Conservation (phyloP, 192 early-diverging fungal genomes). For the Entomortierella beljakovae region DNA sequence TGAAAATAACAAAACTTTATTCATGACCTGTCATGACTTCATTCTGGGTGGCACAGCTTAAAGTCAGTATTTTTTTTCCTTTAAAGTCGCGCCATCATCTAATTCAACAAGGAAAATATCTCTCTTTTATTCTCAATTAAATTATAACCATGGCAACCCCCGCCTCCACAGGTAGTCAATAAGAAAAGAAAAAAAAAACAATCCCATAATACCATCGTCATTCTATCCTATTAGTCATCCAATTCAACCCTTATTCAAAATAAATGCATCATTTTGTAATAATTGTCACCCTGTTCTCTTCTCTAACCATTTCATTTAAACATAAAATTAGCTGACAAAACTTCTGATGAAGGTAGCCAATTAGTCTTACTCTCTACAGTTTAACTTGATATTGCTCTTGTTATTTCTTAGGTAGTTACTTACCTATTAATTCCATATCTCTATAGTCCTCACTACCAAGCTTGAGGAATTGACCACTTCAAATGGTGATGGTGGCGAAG, state of each 20-base stretch:
- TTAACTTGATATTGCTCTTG: not conserved
- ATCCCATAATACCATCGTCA: not conserved
- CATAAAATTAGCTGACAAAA: no score
- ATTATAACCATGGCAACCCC: constrained; percentile 3
- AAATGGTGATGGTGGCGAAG: constrained; percentile 9
- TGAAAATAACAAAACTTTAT: no score
- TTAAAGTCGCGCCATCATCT: no score
- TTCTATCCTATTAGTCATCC: no score
- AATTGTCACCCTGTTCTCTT: no score
- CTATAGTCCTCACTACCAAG: constrained; percentile 1
- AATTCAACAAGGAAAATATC: not conserved
- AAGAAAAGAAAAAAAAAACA: not conserved
- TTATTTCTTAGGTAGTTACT: not conserved
- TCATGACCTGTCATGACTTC: no score
- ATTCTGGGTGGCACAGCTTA: not conserved
- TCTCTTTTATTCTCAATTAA: not conserved
- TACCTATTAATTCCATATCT: not conserved
- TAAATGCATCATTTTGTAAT: no score
- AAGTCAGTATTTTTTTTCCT: no score
- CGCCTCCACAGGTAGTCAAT: constrained; percentile 6
- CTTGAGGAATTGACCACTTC: not conserved
- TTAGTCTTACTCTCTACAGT: no score
- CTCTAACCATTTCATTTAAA: no score
- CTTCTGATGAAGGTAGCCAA: no score
- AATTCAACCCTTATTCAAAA: no score